A percentile compares a stretch with the other conserved stretches of the same genome.
These are phyloP conservation scores for Casuarina cunninghamiana DNA, from an alignment of 306 rosid genomes.

Conservation along the genomic window DNA sequence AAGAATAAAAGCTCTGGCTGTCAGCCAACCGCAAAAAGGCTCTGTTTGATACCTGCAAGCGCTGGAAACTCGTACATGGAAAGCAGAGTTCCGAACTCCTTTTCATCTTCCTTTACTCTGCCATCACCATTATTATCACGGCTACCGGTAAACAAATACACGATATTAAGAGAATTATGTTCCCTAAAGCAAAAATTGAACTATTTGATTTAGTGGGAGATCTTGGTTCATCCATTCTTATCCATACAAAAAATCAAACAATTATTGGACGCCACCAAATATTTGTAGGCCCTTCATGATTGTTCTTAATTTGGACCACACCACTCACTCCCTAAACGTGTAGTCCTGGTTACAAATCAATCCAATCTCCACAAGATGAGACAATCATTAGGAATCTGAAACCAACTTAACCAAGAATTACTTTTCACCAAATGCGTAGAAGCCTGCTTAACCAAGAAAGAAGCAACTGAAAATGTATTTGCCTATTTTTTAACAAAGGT, in stretches of 20 bases:
- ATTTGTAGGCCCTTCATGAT: not conserved
- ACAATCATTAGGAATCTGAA: not conserved
- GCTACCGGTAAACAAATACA: too few species aligned
- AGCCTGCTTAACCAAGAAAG: too few species aligned
- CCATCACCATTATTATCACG: too few species aligned
- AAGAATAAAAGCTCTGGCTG: constrained; percentile 50
- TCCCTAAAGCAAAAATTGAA: too few species aligned
- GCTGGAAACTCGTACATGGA: not conserved
- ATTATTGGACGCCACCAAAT: not conserved
- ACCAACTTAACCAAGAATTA: not conserved
- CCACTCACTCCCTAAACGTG: not conserved
- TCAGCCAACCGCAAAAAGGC: constrained; percentile 32
- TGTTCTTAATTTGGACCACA: not conserved
- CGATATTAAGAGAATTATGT: too few species aligned
- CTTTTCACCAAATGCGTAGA: too few species aligned
- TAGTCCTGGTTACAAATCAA: not conserved
- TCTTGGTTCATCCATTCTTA: too few species aligned
- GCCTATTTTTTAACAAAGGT: not conserved
- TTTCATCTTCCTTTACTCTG: too few species aligned
- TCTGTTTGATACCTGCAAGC: not conserved
- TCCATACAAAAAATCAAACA: not conserved
- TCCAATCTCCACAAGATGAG: not conserved
- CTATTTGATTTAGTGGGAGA: too few species aligned
- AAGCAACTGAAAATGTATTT: not conserved
- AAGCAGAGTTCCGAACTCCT: not conserved